Percentiles rank a stretch among this genome's conserved stretches.
Evolutionary conservation across 164 flowering plant genomes (phyloP).

Genomic region (Saururus chinensis): DNA sequence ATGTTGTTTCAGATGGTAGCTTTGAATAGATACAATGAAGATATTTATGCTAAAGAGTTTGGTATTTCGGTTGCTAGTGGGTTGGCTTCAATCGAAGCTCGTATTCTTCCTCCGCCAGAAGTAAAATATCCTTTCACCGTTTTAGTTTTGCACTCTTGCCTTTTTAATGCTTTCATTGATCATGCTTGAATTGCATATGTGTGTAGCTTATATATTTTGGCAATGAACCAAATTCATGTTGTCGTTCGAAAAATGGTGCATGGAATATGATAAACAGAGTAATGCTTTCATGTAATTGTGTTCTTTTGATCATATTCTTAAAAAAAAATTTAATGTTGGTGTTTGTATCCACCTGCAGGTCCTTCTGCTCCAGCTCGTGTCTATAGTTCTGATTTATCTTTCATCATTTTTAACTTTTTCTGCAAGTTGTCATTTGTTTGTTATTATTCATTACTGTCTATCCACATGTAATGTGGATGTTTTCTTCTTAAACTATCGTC

Average conservation of each 20-base stretch:
- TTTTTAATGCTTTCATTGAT: background rate
- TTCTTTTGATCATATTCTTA: no score
- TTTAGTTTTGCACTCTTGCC: background rate
- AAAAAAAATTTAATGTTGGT: no score
- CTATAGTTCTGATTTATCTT: no score
- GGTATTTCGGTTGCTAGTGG: constrained; percentile 36
- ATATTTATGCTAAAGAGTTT: constrained; percentile 41
- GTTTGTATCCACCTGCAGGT: no score
- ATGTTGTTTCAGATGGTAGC: no score
- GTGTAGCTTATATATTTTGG: constrained; percentile 65
- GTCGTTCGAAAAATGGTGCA: constrained; percentile 58
- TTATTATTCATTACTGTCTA: no score
- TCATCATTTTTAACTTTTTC: no score
- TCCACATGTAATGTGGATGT: no score
- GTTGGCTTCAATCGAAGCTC: constrained; percentile 43
- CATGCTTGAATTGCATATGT: background rate
- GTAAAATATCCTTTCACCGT: constrained; percentile 17
- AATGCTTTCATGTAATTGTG: background rate
- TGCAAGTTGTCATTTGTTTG: no score
- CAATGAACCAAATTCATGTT: constrained; percentile 30
- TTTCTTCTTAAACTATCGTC: no score
- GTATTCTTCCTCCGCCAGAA: constrained; percentile 67
- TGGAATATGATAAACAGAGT: constrained; percentile 96
- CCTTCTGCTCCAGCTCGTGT: no score
- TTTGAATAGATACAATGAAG: constrained; percentile 18